Conservation (phyloP, 306 rosid species). For the Prunus mongolica region DNA sequence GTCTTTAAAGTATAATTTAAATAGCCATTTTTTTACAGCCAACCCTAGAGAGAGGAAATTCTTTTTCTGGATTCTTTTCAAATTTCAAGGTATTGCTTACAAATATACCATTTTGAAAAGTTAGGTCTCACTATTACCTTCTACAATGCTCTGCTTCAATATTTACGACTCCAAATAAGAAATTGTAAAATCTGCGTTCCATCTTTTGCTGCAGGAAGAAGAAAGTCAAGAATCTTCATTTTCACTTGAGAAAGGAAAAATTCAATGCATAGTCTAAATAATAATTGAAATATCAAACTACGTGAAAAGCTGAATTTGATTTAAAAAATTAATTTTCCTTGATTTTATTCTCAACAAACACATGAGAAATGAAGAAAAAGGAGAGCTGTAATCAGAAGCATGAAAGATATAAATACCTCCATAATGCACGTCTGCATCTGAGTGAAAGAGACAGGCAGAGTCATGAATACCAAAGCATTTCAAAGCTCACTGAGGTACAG, state of each 20-base stretch:
- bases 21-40: not conserved
- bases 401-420: slow-evolving; percentile 15
- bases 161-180: not conserved
- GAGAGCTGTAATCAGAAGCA: not conserved
- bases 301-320: not conserved
- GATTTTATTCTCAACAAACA: not conserved
- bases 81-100: not conserved
- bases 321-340: not conserved
- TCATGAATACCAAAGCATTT: not conserved
- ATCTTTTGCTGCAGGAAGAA: slow-evolving; percentile 16
- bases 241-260: slow-evolving; percentile 7
- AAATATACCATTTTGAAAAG: not conserved
- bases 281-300: not conserved
- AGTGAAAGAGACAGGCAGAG: not conserved
- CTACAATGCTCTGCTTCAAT: not conserved
- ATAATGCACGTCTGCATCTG: not conserved
- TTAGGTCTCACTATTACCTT: not conserved
- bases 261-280: not conserved
- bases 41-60: not conserved
- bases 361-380: not conserved
- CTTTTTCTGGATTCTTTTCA: not conserved
- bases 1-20: too few species aligned
- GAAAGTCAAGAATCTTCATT: slow-evolving; percentile 26
- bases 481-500: not conserved
- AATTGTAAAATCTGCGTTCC: slow-evolving; percentile 9